Base-by-base conservation (phyloP, 202 grass and related monocot genomes). In the Cymbopogon flexuosus region DNA sequence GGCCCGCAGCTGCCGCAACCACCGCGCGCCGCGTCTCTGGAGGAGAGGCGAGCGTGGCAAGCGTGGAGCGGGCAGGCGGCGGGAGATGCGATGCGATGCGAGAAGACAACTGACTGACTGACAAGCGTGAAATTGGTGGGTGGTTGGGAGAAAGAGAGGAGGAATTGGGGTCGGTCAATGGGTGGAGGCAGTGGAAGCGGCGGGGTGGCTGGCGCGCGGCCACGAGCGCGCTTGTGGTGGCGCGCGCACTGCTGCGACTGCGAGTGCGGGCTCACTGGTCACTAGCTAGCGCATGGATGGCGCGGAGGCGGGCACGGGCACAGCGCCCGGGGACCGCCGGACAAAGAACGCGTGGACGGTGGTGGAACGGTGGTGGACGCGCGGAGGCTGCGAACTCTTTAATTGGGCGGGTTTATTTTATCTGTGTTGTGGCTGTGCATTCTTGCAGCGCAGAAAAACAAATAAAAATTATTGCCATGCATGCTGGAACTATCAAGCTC, bases 141-240 rank as follows among this genome's bases (percentile, higher is more conserved):
- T 23, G 43, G 56, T 24, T 61, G 7, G 62, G 73, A 40, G 51
- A 14, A 46, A 5, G 5, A 5, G 5, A 61, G 46, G 63, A 60
- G 11, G 61, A 41, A 15, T 15, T 9, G 60, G 72, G 21, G 10
- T 8, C 15, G 54, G 58, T 52, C 42, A 24, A 42, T 36, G 35
- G 63, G 15, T 8, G 24, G 65, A 35, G 71, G 71, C 35, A 13
- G 87, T n/a, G 27, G 65, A 68, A 46, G 35, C 35, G 0, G 30
- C 3, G 52, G 30, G 85, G 43, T 73, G 85, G 80, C 80, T 30
- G 29, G 19, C 27, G 68, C 16, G 70, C 54, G 34, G 65, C 81
- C 86, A 80, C 86, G 81, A 67, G 45, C 15, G 42, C 5, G 60
- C 75, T 79, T 79, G 76, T 79, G 77, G 77, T 18, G 19, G 5